Evolutionary conservation across 2,329 filamentous ascomycete species (phyloP).

Genomic region (Cadophora sp.): DNA sequence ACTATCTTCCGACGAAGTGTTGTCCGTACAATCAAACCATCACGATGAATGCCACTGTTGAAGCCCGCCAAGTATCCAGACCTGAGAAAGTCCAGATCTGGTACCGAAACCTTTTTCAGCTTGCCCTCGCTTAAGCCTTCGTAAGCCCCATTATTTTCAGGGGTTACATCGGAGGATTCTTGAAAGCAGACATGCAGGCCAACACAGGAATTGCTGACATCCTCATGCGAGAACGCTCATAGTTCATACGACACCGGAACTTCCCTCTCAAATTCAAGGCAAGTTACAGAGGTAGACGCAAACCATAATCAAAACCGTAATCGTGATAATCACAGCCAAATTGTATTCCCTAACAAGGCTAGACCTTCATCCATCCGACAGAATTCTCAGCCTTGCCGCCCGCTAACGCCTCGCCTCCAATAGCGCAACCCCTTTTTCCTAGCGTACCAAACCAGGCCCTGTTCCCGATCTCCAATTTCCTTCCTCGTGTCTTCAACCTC

Average conservation of each 20-base stretch:
- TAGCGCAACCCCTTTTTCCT: slow-evolving; percentile 6
- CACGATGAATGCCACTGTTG: no score
- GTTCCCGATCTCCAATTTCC: neutral
- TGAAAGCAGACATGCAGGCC: neutral
- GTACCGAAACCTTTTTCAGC: neutral
- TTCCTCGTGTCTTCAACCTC: neutral
- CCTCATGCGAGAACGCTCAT: no score
- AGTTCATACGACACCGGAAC: no score
- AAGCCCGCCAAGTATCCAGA: neutral
- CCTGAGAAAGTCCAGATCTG: neutral
- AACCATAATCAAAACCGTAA: no score
- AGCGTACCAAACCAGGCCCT: neutral
- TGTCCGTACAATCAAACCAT: no score
- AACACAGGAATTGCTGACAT: neutral
- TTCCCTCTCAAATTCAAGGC: no score
- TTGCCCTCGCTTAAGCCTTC: neutral
- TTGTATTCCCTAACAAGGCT: no score
- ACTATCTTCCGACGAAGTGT: neutral
- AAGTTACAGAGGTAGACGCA: no score
- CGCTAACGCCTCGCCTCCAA: neutral
- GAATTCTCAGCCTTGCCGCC: slow-evolving; percentile 6
- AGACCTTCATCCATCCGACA: neutral
- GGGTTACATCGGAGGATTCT: neutral
- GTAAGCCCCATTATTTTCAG: neutral
- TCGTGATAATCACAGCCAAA: no score